Base-by-base conservation (phyloP, 306 rosid genomes). In the Sindora glabra region DNA sequence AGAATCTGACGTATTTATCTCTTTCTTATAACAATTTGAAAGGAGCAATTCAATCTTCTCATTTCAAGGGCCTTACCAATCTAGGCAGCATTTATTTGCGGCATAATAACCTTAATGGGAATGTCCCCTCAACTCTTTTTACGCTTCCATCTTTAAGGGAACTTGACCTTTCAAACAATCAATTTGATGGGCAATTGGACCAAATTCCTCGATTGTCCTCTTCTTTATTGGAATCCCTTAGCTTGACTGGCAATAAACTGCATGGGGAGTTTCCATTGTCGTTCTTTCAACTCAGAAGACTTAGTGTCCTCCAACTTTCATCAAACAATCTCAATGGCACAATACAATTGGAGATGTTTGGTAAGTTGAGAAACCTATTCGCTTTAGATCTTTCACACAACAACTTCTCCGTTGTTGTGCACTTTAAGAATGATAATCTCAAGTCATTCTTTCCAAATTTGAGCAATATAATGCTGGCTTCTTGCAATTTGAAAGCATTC, bases 321-420 rank as follows among this genome's bases (percentile, higher is more conserved):
- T 57, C 44, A 10, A 75, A 80, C 81, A 80, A 72, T 6, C 50
- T 75, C 27, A 62, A 3, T 0, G 85, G 78, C 17, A 25, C 22
- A 1, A 3, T 63, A 3, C 17, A 16, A 0, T 53, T 75, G 0
- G 1, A 33, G 9, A 1, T 0, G 25, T 4, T 79, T 38, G n/a
- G 1, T 17, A 17, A 32, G 6, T 46, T 71, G 0, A 17, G 0
- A 7, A 71, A 63, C 48, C 80, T 71, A 10, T 17, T 67, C 0
- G 21, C 0, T 1, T 74, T 80, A 4, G 77, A 72, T 12, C 79
- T 80, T 51, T 80, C 79, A 10, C 33, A 19, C 59, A 76, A 72
- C 56, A 30, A 37, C 5, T 50, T 76, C 57, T 48, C n/a, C 0
- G 24, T 76, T 6, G 2, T 10, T 34, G 40, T 17, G 14, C 38